Evolutionary conservation across 768 basidiomycete species (phyloP), one percentile per base, ranked within the genome.

Genomic region (Amanita rubescens): DNA sequence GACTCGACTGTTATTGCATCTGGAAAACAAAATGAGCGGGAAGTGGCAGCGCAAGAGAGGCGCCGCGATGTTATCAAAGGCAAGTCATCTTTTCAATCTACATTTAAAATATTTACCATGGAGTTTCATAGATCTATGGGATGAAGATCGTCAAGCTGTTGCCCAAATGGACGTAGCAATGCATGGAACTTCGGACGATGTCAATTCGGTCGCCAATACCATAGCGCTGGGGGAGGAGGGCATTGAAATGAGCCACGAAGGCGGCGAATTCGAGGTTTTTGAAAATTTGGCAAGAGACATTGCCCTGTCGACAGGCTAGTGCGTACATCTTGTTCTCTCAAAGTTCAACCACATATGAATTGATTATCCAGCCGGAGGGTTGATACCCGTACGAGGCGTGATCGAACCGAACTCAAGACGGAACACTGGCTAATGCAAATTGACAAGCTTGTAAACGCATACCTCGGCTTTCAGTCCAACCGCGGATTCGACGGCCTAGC

Each of bases 361-460:
- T 30, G 8, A 30, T 30, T 30, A 30, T 30, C 8, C 27, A 30
- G 27, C 8, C 27, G 8, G 27, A 30, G 27, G 8, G 5, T 4
- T 30, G 27, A 30, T 30, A 3, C 27, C 8, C 27, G 27, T 4
- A 30, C 27, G 8, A 3, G 27, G 27, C 27, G 27, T 4, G 27
- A 30, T 8, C 27, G n/a, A 3, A 30, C 47, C 38, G 39, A 51
- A 39, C 32, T 51, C 32, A 48, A 58, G 48, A 55, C 49, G 11
- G 43, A 19, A 22, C 54, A 55, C n/a, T 58, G 57, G 54, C 14
- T 51, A 4, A 41, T 51, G 22, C 57, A 58, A 34, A 45, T 55
- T 27, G 41, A 55, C 25, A 10, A 37, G 19, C 54, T 58, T 25
- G 49, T 58, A 3, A 32, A 55, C 24, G 49, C 53, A 19, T 58